Evolutionary conservation across 441 rosid species (phyloP).

Genomic region (Daphne laureola): DNA sequence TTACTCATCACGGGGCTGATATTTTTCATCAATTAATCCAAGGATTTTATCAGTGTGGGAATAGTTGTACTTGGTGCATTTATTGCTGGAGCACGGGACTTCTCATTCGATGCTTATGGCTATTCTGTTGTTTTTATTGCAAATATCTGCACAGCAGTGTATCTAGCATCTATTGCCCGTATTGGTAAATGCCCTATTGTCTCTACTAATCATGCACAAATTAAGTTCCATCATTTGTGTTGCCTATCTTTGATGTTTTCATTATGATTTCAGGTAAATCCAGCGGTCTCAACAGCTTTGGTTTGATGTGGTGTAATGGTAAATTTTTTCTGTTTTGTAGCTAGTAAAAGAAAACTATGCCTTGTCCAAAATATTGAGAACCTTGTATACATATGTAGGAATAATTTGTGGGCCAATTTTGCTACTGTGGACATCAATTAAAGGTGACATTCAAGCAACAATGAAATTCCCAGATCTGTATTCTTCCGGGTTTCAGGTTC

Average conservation of each 20-base stretch:
- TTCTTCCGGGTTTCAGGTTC: conserved; percentile 47
- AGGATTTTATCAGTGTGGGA: conserved; percentile 46
- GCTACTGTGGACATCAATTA: conserved; percentile 42
- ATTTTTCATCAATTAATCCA: conserved; percentile 16
- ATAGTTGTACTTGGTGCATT: conserved; percentile 46
- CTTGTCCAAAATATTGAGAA: background rate
- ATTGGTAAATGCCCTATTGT: conserved; percentile 30
- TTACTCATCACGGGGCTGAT: conserved; percentile 8
- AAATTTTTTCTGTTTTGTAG: conserved; percentile 5
- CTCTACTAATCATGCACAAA: conserved; percentile 1
- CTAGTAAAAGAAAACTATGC: background rate
- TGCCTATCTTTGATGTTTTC: conserved; percentile 4
- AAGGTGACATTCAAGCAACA: conserved; percentile 35
- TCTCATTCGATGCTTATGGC: conserved; percentile 54
- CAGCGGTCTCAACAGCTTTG: conserved; percentile 48
- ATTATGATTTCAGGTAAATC: conserved; percentile 30
- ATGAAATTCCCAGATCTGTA: conserved; percentile 39
- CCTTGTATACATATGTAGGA: conserved; percentile 19
- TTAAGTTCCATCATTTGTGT: background rate
- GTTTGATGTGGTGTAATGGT: conserved; percentile 58
- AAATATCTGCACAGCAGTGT: conserved; percentile 49
- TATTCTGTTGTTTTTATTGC: conserved; percentile 51
- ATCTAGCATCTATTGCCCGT: conserved; percentile 47
- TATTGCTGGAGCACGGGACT: conserved; percentile 58
- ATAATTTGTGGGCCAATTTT: conserved; percentile 36